Percentiles rank a stretch among this genome's conserved stretches.
Evolutionary conservation across 2,329 filamentous ascomycete genomes (phyloP).

Genomic region (Aspergillus spinulosporus): DNA sequence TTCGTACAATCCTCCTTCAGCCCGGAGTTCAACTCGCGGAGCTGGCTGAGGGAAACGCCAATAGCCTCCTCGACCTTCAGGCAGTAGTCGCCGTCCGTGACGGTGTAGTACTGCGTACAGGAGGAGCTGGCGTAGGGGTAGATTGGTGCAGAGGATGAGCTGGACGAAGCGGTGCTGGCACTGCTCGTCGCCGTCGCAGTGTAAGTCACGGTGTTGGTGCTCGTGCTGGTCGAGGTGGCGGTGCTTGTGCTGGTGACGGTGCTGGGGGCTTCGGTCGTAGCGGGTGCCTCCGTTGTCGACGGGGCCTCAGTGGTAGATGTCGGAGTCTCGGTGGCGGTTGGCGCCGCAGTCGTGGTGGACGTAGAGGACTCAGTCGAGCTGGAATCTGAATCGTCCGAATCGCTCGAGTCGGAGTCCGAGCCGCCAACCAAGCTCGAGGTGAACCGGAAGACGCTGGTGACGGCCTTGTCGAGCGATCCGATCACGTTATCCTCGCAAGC

Average conservation of each 20-base stretch:
- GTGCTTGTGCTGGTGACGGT: constrained; percentile 3
- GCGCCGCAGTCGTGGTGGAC: background rate
- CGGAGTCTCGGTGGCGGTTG: background rate
- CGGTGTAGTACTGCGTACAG: constrained; percentile 18
- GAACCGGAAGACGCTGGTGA: constrained; percentile 18
- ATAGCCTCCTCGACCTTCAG: constrained; percentile 21
- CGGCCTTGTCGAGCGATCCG: constrained; percentile 15
- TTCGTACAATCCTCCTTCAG: constrained; percentile 31
- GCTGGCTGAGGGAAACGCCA: constrained; percentile 23
- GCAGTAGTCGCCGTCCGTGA: constrained; percentile 30
- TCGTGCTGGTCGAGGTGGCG: background rate
- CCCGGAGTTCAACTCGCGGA: constrained; percentile 30
- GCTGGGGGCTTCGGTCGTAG: background rate
- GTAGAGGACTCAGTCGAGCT: background rate
- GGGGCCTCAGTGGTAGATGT: background rate
- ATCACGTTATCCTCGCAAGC: constrained; percentile 21
- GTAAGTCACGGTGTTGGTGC: background rate
- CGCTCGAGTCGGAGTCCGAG: background rate
- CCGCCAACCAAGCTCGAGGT: background rate
- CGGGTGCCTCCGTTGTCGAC: background rate
- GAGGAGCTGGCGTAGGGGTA: constrained; percentile 28
- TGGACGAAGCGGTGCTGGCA: constrained; percentile 4
- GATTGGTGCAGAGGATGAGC: constrained; percentile 13
- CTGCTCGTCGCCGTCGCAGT: background rate
- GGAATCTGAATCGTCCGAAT: background rate